phyloP scores from a whole-genome alignment of 2,329 filamentous ascomycete genomes.

The Colletotrichum sublineola region DNA sequence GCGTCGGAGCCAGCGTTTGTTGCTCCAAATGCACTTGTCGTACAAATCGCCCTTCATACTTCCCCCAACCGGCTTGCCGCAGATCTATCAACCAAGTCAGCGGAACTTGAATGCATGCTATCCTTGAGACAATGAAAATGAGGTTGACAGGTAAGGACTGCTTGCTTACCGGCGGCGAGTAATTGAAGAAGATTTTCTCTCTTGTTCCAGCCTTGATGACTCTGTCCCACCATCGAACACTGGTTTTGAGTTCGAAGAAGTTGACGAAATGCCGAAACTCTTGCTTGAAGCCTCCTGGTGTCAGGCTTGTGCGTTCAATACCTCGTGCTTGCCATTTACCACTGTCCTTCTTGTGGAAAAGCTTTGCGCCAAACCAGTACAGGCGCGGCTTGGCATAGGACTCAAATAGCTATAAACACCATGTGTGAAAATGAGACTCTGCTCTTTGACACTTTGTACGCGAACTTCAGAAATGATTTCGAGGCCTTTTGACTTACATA shows the following conservation, averaged over 20 bases:
- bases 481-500: slow-evolving; percentile 62
- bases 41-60: slow-evolving; percentile 5
- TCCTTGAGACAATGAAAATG: not conserved
- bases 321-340: slow-evolving; percentile 30
- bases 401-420: slow-evolving; percentile 72
- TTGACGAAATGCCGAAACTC: slow-evolving; percentile 66
- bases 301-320: slow-evolving; percentile 54
- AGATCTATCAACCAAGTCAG: slow-evolving; percentile 25
- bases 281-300: slow-evolving; percentile 54
- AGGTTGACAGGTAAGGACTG: not conserved
- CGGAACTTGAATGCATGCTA: not conserved
- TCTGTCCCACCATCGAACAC: slow-evolving; percentile 71
- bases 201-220: slow-evolving; percentile 53
- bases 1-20: slow-evolving; percentile 18
- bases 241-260: slow-evolving; percentile 71
- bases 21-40: slow-evolving; percentile 24
- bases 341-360: slow-evolving; percentile 56
- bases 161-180: slow-evolving; percentile 62
- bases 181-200: slow-evolving; percentile 55
- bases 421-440: not conserved
- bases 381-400: slow-evolving; percentile 69
- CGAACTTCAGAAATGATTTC: not conserved
- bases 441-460: not conserved
- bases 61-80: slow-evolving; percentile 38
- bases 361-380: slow-evolving; percentile 72